Base-by-base conservation (phyloP, 2,329 filamentous ascomycete species). In the Cercospora citrullina region DNA sequence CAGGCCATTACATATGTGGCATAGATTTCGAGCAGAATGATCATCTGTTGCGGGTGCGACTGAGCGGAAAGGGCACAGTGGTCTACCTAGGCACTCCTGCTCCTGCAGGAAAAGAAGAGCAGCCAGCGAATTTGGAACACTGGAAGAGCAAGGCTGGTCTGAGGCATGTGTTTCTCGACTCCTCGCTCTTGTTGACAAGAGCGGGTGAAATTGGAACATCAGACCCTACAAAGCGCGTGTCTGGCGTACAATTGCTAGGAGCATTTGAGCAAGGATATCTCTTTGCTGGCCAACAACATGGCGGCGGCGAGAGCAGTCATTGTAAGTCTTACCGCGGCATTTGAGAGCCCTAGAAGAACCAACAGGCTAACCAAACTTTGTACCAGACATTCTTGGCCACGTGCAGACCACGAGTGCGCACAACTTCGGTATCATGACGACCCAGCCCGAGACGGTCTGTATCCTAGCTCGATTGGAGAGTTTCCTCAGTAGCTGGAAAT, bases 1-100 rank as follows among this genome's bases (percentile, higher is more conserved):
- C 75, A 10, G 77, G 77, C 9, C 75, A 78, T 66, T 77, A 75
- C 63, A 76, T 79, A n/a, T 75, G 74, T 51, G 77, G 77, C 2
- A 70, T 79, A 45, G 74, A 74, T 12, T 79, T 79, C 53, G 76
- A 77, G 63, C 72, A 76, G 63, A 68, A 77, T 31, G 74, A 78
- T 60, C 73, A 74, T 59, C 58, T 77, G 10, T 68, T 79, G 18
- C 75, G 77, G 8, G 73, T 79, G 2, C 70, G 72, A 28, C 65
- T 78, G 59, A 77, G 74, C 64, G 75, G 76, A 5, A 78, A 76
- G 45, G 77, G 77, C 8, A 70, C 73, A 2, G 76, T 79, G 1
- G 33, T 79, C n/a, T 79, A 79, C 57, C 71, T 78, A 6, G 77
- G 77, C 31, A 75, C 72, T n/a, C 75, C 77, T 21, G 65, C 65